A percentile compares a stretch with the other conserved stretches of the same genome.
Evolutionary conservation across 176 grass and related monocot genomes (phyloP).

Genomic region (Triticum aestivum): DNA sequence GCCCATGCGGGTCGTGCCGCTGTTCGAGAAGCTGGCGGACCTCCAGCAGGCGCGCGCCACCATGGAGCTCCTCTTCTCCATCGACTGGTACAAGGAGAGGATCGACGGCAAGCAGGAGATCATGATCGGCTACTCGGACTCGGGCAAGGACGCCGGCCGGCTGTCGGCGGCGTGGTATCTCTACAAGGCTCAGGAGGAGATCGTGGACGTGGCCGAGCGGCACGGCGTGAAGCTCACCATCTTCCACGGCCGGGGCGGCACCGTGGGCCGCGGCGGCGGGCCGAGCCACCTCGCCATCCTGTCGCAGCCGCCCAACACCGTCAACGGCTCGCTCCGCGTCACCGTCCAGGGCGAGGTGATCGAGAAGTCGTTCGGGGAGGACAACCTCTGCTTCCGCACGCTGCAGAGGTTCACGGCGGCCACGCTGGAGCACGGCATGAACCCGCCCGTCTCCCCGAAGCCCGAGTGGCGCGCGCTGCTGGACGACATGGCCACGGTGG

Average conservation of each 20-base stretch:
- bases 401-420: constrained; percentile 65
- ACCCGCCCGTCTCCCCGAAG: constrained; percentile 53
- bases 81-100: constrained; percentile 70
- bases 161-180: constrained; percentile 65
- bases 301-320: constrained; percentile 74
- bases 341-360: constrained; percentile 78
- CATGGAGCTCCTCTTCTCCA: constrained; percentile 57
- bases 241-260: constrained; percentile 74
- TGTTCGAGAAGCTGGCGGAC: constrained; percentile 76
- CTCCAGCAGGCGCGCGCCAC: constrained; percentile 56
- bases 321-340: constrained; percentile 65
- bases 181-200: constrained; percentile 78
- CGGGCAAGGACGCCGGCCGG: constrained; percentile 77
- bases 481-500: constrained; percentile 66
- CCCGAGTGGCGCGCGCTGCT: constrained; percentile 61
- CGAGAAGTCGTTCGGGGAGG: constrained; percentile 71
- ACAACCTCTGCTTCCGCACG: constrained; percentile 66
- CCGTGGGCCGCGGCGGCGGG: constrained; percentile 58
- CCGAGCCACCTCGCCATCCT: constrained; percentile 81
- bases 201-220: constrained; percentile 59
- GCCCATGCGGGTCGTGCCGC: constrained; percentile 58
- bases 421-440: constrained; percentile 76
- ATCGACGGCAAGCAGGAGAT: constrained; percentile 73
- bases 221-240: constrained; percentile 67
- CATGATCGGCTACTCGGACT: constrained; percentile 91